Percentiles rank a stretch among this genome's conserved stretches.
These are phyloP conservation scores for Pilatotrama ljubarskyi DNA, from an alignment of 768 basidiomycete genomes.

Conservation along the genomic window DNA sequence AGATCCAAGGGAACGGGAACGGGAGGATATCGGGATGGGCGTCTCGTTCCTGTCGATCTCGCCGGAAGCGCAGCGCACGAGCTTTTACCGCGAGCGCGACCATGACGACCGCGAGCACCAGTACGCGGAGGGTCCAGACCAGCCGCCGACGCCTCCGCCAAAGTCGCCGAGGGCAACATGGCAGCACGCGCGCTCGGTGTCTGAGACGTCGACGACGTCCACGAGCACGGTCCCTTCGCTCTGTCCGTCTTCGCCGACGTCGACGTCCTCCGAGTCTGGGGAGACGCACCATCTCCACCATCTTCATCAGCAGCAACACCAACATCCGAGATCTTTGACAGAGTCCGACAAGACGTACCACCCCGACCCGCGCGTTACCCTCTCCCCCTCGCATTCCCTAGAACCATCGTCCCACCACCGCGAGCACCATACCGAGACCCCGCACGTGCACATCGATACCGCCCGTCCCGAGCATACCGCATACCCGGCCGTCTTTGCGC, in stretches of 20 bases:
- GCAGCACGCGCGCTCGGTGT: constrained; percentile 12
- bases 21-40: not conserved
- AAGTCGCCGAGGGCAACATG: not conserved
- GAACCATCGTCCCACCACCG: constrained; percentile 1
- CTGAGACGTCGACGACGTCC: constrained; percentile 7
- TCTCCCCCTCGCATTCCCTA: constrained; percentile 1
- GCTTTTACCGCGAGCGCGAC: not conserved
- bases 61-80: not conserved
- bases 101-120: too few species aligned
- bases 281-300: constrained; percentile 8
- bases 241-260: constrained; percentile 14
- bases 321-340: too few species aligned
- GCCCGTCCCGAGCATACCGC: constrained; percentile 1
- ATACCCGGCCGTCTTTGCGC: constrained; percentile 8
- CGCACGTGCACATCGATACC: constrained; percentile 10
- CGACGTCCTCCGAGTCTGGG: constrained; percentile 9
- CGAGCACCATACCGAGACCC: not conserved
- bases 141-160: constrained; percentile 16
- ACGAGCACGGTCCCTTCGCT: constrained; percentile 14
- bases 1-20: not conserved
- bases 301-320: not conserved
- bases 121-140: not conserved
- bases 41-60: constrained; percentile 14
- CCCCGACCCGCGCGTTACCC: not conserved
- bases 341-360: not conserved